Conservation (phyloP, 176 grass and related monocot species). For the Eragrostis nindensis region DNA sequence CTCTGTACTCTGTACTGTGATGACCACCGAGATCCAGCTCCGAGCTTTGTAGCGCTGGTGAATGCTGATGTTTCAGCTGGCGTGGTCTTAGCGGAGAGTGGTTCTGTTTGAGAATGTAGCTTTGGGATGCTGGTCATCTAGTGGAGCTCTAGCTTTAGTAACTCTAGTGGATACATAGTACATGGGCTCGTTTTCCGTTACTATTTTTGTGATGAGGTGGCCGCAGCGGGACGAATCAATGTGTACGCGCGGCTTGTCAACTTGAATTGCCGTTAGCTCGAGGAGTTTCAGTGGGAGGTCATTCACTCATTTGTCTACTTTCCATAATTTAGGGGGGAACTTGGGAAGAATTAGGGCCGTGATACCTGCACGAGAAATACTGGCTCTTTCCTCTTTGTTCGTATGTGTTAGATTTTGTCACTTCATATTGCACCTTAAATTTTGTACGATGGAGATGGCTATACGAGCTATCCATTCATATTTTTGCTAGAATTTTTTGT, state of each 20-base stretch:
- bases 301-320: neutral
- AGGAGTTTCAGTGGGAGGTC: neutral
- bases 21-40: slow-evolving; percentile 5
- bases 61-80: slow-evolving; percentile 1
- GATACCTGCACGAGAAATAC: neutral
- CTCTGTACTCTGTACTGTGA: neutral
- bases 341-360: neutral
- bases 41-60: neutral
- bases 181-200: neutral
- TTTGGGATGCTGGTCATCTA: neutral
- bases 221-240: neutral
- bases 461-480: too few relatives aligned
- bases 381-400: neutral
- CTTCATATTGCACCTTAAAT: neutral
- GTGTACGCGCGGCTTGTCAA: neutral
- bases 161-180: neutral
- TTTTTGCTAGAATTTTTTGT: too few relatives aligned
- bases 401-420: neutral
- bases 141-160: neutral
- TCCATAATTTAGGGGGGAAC: too few relatives aligned
- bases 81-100: neutral
- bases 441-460: too few relatives aligned
- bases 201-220: neutral
- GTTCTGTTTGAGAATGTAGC: neutral
- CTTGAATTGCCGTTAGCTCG: neutral